phyloP scores from a whole-genome alignment of 2,329 filamentous ascomycete species.

The Pseudogymnoascus pannorum region DNA sequence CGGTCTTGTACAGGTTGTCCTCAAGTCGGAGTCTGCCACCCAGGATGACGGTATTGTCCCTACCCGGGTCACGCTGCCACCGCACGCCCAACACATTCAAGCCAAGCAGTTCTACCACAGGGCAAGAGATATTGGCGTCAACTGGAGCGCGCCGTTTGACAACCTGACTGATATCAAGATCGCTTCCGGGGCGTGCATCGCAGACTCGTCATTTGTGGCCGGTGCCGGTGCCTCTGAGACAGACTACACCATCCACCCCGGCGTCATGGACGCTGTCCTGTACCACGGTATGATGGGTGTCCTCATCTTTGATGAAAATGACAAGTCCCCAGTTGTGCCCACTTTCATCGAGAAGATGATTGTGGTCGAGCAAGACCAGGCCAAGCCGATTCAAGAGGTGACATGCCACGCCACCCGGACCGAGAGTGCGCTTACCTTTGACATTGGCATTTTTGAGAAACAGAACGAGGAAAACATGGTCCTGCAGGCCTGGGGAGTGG shows the following conservation, averaged over 20 bases:
- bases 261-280: not conserved
- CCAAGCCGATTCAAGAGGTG: not conserved
- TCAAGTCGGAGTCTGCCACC: not conserved
- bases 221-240: not conserved
- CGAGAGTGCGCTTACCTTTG: not conserved
- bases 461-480: not conserved
- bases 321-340: not conserved
- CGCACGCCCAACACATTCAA: not conserved
- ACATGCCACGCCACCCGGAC: not conserved
- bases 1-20: constrained; percentile 19
- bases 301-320: not conserved
- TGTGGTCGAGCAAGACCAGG: not conserved
- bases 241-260: not conserved
- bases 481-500: not conserved
- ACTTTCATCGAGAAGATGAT: not conserved
- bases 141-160: constrained; percentile 8
- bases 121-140: constrained; percentile 2
- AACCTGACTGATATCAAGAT: not conserved
- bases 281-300: not conserved
- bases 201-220: not conserved
- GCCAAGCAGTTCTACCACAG: not conserved
- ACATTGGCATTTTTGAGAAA: not conserved
- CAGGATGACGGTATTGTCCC: not conserved
- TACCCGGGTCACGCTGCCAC: not conserved
- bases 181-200: not conserved